phyloP scores from a whole-genome alignment of 441 rosid genomes.

The Jatropha podagrica region DNA sequence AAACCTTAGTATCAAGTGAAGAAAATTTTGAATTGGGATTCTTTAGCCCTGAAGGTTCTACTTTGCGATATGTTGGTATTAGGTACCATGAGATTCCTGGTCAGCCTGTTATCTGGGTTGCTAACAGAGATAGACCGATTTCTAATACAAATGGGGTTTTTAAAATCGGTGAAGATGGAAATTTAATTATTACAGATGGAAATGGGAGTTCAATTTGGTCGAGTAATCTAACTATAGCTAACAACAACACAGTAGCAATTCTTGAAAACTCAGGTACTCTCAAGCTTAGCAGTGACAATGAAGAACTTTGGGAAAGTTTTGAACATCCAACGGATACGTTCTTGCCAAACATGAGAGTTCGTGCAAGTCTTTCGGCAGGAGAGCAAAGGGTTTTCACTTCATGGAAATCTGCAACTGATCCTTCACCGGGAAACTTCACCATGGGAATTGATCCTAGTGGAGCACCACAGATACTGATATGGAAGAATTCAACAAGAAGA shows the following conservation, averaged over 20 bases:
- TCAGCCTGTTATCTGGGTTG: constrained; percentile 68
- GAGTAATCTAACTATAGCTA: constrained; percentile 38
- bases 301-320: constrained; percentile 68
- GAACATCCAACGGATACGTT: constrained; percentile 62
- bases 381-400: constrained; percentile 50
- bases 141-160: constrained; percentile 47
- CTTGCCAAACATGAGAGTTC: constrained; percentile 67
- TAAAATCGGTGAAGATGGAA: constrained; percentile 49
- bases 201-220: constrained; percentile 47
- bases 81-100: constrained; percentile 22
- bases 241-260: constrained; percentile 31
- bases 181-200: constrained; percentile 51
- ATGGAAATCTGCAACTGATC: constrained; percentile 73
- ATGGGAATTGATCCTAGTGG: constrained; percentile 64
- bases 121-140: constrained; percentile 67
- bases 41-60: constrained; percentile 21
- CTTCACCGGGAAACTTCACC: constrained; percentile 65
- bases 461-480: constrained; percentile 71
- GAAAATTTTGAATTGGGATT: constrained; percentile 32
- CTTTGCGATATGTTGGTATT: constrained; percentile 26
- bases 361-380: constrained; percentile 38
- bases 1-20: constrained; percentile 43
- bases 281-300: constrained; percentile 26
- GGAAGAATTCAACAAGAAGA: constrained; percentile 48
- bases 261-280: constrained; percentile 52